phyloP scores from a whole-genome alignment of 305 asterid species.

The Plantago lanceolata region DNA sequence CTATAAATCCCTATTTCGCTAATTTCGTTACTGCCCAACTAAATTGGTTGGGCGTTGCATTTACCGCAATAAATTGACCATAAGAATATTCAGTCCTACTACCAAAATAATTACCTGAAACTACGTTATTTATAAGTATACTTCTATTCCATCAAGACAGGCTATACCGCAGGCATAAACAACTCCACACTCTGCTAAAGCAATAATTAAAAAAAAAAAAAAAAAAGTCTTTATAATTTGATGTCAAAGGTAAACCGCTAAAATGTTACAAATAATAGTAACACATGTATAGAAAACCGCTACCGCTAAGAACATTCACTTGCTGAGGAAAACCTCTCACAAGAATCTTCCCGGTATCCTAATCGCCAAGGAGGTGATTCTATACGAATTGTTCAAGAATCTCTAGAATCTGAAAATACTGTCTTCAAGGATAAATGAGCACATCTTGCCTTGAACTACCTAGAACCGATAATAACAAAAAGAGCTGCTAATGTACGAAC shows the following conservation, averaged over 20 bases:
- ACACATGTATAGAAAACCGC: background rate
- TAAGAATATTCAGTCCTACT: too few species aligned
- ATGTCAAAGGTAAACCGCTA: background rate
- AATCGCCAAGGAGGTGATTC: constrained; percentile 9
- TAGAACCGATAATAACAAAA: constrained; percentile 6
- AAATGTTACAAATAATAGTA: background rate
- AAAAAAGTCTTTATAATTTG: background rate
- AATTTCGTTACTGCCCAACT: too few species aligned
- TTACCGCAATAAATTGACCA: too few species aligned
- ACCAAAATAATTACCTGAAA: too few species aligned
- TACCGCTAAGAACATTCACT: constrained; percentile 9
- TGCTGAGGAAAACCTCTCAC: constrained; percentile 14
- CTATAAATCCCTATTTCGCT: too few species aligned
- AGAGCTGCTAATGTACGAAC: constrained; percentile 1
- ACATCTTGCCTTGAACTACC: constrained; percentile 16
- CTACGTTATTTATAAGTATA: too few species aligned
- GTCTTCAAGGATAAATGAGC: constrained; percentile 15
- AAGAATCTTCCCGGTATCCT: constrained; percentile 17
- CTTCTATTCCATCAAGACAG: too few species aligned
- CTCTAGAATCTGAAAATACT: constrained; percentile 27
- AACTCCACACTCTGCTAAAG: too few species aligned
- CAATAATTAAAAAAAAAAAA: too few species aligned
- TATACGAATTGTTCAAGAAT: constrained; percentile 22
- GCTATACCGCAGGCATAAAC: too few species aligned
- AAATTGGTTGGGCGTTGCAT: too few species aligned